Conservation (phyloP, 2,329 filamentous ascomycete species). For the Juglanconis juglandina region DNA sequence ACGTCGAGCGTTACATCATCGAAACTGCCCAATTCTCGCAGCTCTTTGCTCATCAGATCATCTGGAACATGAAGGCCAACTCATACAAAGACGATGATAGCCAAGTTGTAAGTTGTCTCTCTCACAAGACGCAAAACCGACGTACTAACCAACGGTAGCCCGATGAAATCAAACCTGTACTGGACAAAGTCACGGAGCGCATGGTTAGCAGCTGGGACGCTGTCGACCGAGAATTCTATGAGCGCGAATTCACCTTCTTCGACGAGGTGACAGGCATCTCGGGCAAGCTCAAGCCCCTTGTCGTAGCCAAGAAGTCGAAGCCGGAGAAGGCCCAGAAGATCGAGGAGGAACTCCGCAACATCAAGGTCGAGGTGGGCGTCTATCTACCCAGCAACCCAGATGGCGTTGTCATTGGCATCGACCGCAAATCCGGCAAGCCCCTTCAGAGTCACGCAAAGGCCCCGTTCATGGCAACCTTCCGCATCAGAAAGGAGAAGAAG, state of each 20-base stretch:
- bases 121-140: not conserved
- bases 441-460: slow-evolving; percentile 97
- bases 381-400: slow-evolving; percentile 97
- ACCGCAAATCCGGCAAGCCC: slow-evolving; percentile 95
- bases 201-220: slow-evolving; percentile 79
- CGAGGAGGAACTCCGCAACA: slow-evolving; percentile 94
- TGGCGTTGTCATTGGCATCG: slow-evolving; percentile 94
- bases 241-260: slow-evolving; percentile 96
- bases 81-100: slow-evolving; percentile 96
- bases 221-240: slow-evolving; percentile 80
- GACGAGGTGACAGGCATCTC: slow-evolving; percentile 94
- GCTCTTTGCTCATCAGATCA: slow-evolving; percentile 97
- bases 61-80: slow-evolving; percentile 99
- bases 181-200: slow-evolving; percentile 84
- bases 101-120: slow-evolving; percentile 54
- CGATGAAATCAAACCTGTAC: slow-evolving; percentile 85
- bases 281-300: slow-evolving; percentile 88
- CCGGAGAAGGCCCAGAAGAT: slow-evolving; percentile 99
- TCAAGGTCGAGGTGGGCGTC: slow-evolving; percentile 93
- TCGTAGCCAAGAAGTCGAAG: slow-evolving; percentile 72
- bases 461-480: slow-evolving; percentile 98
- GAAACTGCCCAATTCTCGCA: slow-evolving; percentile 98
- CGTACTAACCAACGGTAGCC: slow-evolving; percentile 49
- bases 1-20: slow-evolving; percentile 92
- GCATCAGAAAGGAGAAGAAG: slow-evolving; percentile 75